Evolutionary conservation across 1,284 basidiomycete species (phyloP).

Genomic region (Flammula alnicola): DNA sequence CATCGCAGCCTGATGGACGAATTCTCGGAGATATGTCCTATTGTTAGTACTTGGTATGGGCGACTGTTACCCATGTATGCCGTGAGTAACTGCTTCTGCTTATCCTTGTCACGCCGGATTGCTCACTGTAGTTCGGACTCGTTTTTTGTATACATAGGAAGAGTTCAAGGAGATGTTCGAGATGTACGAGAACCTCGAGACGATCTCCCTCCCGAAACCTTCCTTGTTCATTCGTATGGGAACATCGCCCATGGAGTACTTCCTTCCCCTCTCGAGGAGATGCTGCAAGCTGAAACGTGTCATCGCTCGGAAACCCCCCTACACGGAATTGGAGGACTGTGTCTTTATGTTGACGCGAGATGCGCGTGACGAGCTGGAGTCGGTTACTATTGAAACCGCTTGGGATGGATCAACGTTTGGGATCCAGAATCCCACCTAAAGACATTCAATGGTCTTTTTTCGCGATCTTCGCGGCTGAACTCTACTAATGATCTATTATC

Average conservation of each 20-base stretch:
- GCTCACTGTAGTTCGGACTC: neutral
- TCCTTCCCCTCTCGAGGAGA: slow-evolving; percentile 6
- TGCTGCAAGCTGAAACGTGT: slow-evolving; percentile 15
- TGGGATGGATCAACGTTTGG: neutral
- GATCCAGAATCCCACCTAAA: no score
- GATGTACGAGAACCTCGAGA: slow-evolving; percentile 17
- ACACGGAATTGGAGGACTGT: slow-evolving; percentile 14
- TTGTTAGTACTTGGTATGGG: slow-evolving; percentile 7
- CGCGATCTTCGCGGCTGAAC: no score
- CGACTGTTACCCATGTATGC: slow-evolving; percentile 15
- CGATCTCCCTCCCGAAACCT: slow-evolving; percentile 11
- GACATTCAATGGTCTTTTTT: no score
- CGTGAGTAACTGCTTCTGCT: slow-evolving; percentile 15
- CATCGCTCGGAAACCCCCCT: slow-evolving; percentile 14
- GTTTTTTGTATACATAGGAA: slow-evolving; percentile 5
- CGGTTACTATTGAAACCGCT: neutral
- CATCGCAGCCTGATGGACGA: slow-evolving; percentile 13
- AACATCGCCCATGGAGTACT: slow-evolving; percentile 8
- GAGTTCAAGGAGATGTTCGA: slow-evolving; percentile 16
- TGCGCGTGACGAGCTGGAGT: neutral
- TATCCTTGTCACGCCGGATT: neutral
- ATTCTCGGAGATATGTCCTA: slow-evolving; percentile 14
- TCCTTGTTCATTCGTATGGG: slow-evolving; percentile 11
- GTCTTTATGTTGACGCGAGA: slow-evolving; percentile 11
- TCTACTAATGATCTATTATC: no score